phyloP scores from a whole-genome alignment of 768 basidiomycete species.

The Lepiota subincarnata region DNA sequence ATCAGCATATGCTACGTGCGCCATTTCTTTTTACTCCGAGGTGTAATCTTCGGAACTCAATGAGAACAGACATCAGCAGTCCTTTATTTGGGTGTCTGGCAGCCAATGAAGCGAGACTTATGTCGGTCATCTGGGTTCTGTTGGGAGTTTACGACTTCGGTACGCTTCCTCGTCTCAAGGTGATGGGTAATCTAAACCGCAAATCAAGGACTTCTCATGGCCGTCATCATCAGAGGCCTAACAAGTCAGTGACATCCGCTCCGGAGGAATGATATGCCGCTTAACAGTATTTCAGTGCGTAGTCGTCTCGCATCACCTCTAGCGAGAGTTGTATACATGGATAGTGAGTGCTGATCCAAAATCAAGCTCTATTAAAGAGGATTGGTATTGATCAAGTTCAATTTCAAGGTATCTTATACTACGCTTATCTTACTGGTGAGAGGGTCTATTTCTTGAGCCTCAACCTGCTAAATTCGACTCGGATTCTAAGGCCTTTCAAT shows the following conservation, averaged over 20 bases:
- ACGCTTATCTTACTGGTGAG: background rate
- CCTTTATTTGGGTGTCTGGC: background rate
- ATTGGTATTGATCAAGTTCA: too few species aligned
- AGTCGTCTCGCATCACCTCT: background rate
- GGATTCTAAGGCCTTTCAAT: constrained; percentile 7
- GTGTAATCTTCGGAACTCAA: background rate
- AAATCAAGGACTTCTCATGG: background rate
- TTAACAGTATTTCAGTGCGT: background rate
- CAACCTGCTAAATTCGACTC: background rate
- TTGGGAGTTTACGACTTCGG: background rate
- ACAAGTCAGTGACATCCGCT: too few species aligned
- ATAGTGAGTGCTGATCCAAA: background rate
- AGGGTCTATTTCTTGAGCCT: background rate
- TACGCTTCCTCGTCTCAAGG: background rate
- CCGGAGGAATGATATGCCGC: too few species aligned
- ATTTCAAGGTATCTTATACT: background rate
- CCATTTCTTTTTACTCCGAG: too few species aligned
- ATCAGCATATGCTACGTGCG: background rate
- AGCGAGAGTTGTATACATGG: background rate
- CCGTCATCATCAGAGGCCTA: background rate
- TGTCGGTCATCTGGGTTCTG: background rate
- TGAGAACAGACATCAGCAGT: background rate
- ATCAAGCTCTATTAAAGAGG: too few species aligned
- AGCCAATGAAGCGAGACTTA: background rate
- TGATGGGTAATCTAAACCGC: background rate